Evolutionary conservation across 2,329 filamentous ascomycete genomes (phyloP).

Genomic region (Clarireedia hainanense): DNA sequence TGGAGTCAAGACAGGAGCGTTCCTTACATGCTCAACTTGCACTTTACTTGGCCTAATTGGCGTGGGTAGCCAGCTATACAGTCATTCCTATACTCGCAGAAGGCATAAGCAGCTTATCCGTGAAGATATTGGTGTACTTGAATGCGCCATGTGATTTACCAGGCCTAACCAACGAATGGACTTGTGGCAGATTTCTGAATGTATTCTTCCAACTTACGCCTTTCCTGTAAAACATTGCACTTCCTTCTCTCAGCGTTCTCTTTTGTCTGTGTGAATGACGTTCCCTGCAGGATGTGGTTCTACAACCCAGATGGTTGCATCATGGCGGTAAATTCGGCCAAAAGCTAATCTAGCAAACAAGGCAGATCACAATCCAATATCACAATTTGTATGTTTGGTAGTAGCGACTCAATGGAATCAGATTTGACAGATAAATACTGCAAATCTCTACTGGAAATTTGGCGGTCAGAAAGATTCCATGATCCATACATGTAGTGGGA

Average conservation of each 20-base stretch:
- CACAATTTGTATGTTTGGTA: background rate
- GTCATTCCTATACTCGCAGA: background rate
- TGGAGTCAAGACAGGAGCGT: background rate
- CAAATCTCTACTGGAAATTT: background rate
- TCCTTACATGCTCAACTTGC: background rate
- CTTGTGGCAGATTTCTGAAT: background rate
- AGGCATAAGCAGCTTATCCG: background rate
- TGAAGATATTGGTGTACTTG: background rate
- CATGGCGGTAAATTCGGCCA: background rate
- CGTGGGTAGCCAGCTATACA: no score
- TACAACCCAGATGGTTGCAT: constrained; percentile 1
- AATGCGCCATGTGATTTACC: background rate
- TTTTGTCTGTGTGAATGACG: background rate
- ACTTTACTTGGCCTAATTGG: background rate
- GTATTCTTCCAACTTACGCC: background rate
- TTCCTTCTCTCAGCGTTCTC: background rate
- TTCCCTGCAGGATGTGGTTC: background rate
- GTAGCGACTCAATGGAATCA: background rate
- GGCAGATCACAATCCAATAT: background rate
- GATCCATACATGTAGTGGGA: no score
- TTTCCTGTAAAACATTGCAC: background rate
- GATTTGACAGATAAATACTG: background rate
- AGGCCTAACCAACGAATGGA: background rate
- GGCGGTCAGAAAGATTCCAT: background rate
- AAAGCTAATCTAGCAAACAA: background rate